Conservation (phyloP, 208 protist species). For the Leishmania tarentolae region DNA sequence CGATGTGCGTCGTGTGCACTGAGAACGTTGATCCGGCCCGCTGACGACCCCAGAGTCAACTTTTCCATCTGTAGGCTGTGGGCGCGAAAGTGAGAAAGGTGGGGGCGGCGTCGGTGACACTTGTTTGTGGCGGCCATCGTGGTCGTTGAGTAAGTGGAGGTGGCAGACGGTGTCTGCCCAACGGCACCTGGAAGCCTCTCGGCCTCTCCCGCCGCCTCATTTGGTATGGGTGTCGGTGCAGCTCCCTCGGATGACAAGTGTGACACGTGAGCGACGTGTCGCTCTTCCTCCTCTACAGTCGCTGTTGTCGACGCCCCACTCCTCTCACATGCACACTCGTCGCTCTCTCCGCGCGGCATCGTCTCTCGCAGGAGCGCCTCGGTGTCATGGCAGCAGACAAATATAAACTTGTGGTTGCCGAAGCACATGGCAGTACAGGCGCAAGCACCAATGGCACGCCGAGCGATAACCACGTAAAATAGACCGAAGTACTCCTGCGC, state of each 20-base stretch:
- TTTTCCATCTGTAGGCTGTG: background rate
- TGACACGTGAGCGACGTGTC: background rate
- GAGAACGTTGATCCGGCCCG: constrained; percentile 11
- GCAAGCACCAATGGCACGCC: constrained; percentile 56
- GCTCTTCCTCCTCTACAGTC: background rate
- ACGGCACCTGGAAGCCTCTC: background rate
- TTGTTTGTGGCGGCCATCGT: background rate
- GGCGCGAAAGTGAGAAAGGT: background rate
- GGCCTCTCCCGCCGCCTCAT: background rate
- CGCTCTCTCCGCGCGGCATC: background rate
- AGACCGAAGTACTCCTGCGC: constrained; percentile 8
- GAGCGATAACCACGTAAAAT: constrained; percentile 70
- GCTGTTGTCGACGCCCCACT: background rate
- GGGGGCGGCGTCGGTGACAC: background rate
- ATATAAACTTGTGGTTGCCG: constrained; percentile 84
- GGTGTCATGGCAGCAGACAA: constrained; percentile 43
- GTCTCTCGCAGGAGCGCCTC: constrained; percentile 27
- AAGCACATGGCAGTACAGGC: constrained; percentile 64
- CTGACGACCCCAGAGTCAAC: background rate
- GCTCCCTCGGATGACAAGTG: background rate
- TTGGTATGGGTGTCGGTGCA: background rate
- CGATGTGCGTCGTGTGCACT: constrained; percentile 11
- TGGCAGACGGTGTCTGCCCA: background rate
- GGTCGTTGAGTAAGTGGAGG: background rate
- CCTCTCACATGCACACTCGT: background rate